Conservation (phyloP, 768 basidiomycete species). For the Kwoniella bestiolae region DNA sequence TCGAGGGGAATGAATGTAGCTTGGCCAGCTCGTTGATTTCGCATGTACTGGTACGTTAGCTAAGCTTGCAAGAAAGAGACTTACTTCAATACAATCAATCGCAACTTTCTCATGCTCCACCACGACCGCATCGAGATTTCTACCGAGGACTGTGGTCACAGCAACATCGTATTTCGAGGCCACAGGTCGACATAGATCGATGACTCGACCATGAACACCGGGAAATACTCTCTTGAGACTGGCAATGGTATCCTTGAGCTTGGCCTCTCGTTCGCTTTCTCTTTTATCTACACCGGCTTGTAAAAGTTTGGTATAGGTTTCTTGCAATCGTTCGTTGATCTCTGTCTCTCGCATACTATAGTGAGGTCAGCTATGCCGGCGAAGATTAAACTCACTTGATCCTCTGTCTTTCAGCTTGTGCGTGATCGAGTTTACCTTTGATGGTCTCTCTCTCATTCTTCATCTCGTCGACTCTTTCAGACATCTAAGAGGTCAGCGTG, state of each 20-base stretch:
- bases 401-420: conserved; percentile 77
- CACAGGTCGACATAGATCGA: conserved; percentile 93
- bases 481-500: conserved; percentile 52
- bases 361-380: neutral
- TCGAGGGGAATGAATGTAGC: conserved; percentile 99
- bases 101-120: conserved; percentile 97
- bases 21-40: conserved; percentile 90
- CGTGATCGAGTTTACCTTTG: conserved; percentile 80
- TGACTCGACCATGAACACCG: conserved; percentile 87
- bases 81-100: conserved; percentile 93
- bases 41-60: conserved; percentile 75
- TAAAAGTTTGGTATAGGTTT: conserved; percentile 77
- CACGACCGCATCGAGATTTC: conserved; percentile 93
- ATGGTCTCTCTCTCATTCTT: conserved; percentile 68
- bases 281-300: conserved; percentile 88
- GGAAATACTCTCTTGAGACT: conserved; percentile 88
- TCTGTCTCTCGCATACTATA: conserved; percentile 85
- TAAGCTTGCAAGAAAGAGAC: conserved; percentile 17
- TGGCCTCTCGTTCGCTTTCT: conserved; percentile 80
- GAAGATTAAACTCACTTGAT: conserved; percentile 66
- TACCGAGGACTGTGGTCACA: conserved; percentile 86
- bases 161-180: conserved; percentile 89
- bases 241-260: conserved; percentile 81
- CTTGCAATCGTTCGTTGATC: conserved; percentile 85
- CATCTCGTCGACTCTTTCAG: conserved; percentile 65